Conservation (phyloP, 371 early-diverging fungal genomes). For the Parasitella parasitica region DNA sequence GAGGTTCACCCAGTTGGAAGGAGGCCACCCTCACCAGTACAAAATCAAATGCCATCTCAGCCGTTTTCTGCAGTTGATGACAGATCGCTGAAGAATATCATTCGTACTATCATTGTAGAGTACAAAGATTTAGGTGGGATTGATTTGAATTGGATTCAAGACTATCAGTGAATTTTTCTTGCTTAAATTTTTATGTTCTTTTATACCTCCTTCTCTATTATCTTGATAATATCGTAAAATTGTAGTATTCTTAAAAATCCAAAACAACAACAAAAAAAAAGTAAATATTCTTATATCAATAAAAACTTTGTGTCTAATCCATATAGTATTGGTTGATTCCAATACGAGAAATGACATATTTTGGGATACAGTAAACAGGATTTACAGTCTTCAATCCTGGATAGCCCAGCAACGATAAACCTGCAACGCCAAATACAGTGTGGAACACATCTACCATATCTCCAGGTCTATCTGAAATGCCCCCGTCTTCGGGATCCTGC, state of each 20-base stretch:
- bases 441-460: conserved; percentile 97
- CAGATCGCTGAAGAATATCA: conserved; percentile 23
- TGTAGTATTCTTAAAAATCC: background rate
- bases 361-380: conserved; percentile 94
- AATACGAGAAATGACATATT: conserved; percentile 49
- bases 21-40: conserved; percentile 20
- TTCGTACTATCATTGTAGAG: conserved; percentile 31
- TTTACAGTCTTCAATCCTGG: conserved; percentile 74
- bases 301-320: background rate
- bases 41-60: background rate
- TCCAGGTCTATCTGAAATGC: conserved; percentile 95
- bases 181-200: background rate
- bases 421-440: conserved; percentile 94
- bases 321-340: background rate
- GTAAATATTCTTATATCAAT: background rate
- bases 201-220: background rate
- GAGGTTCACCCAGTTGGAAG: background rate
- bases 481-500: conserved; percentile 91
- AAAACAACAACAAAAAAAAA: background rate
- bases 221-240: background rate
- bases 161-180: background rate
- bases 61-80: background rate
- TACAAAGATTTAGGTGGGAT: conserved; percentile 32
- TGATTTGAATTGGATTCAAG: conserved; percentile 37
- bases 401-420: conserved; percentile 85